Conservation (phyloP, 2,329 filamentous ascomycete species). For the Elsinoe arachidis region DNA sequence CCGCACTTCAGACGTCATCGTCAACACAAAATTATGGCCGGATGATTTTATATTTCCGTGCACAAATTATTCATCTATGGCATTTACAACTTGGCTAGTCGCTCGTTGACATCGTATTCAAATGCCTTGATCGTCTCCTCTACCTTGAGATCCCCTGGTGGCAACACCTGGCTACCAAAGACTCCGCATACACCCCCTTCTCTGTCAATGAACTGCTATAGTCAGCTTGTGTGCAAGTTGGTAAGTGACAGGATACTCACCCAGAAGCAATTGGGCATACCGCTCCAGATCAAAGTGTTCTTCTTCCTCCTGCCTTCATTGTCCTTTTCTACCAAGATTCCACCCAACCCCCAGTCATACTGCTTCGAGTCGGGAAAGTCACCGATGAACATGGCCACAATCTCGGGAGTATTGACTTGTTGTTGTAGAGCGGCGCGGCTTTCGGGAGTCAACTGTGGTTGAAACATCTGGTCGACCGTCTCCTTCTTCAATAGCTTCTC, state of each 20-base stretch:
- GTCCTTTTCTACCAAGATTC: constrained; percentile 34
- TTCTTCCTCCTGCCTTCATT: constrained; percentile 31
- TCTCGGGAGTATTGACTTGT: constrained; percentile 24
- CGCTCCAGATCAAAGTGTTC: constrained; percentile 38
- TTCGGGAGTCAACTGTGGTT: constrained; percentile 35
- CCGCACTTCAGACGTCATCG: neutral
- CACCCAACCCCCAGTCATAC: constrained; percentile 35
- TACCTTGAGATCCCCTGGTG: constrained; percentile 32
- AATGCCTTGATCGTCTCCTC: constrained; percentile 30
- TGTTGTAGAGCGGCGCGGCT: constrained; percentile 22
- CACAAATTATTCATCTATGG: neutral
- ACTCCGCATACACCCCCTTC: constrained; percentile 34
- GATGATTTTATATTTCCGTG: neutral
- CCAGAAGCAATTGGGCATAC: constrained; percentile 42
- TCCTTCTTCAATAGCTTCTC: constrained; percentile 37
- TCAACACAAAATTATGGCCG: neutral
- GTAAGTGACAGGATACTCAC: constrained; percentile 19
- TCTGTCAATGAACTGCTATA: constrained; percentile 25
- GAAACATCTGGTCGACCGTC: constrained; percentile 40
- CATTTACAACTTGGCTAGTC: constrained; percentile 9
- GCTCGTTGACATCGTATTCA: constrained; percentile 35
- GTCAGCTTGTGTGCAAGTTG: neutral
- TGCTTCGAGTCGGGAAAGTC: constrained; percentile 24
- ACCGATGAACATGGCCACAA: constrained; percentile 27
- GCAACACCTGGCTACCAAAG: constrained; percentile 37